Base-by-base conservation (phyloP, 371 early-diverging fungal species). In the Mortierella sp. region DNA sequence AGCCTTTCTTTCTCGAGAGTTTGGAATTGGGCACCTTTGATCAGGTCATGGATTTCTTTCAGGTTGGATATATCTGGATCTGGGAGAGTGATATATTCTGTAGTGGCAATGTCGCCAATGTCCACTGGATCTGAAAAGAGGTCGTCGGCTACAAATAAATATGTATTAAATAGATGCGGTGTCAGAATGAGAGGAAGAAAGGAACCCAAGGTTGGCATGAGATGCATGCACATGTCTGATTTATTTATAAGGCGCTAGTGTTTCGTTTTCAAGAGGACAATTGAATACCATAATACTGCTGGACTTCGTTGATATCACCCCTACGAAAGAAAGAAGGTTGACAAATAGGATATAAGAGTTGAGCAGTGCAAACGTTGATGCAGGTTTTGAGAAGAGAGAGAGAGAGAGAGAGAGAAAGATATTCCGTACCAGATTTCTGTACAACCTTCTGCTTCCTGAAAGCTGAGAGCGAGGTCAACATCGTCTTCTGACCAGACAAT, bases 401-500 rank as follows among this genome's bases (percentile, higher is more conserved):
- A 61, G n/a, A 40, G 26, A 26, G 26, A 54, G 55, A 26, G n/a
- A n/a, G 40, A 5, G 2, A n/a, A 42, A 15, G 9, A 26, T 19
- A 29, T 23, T 64, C 13, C 83, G 67, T 88, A 93, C 96, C 96
- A 93, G 56, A 96, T 86, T 31, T 92, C 90, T 34, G 88, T 83
- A 66, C 97, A 96, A 23, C 95, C 95, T 5, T 85, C 90, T 19
- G 89, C 87, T 62, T 95, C 94, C 85, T 96, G 94, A 83, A 97
- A 97, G 72, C 96, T 96, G 34, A 97, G 85, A 5, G 98, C 97
- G 22, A 96, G 83, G 75, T 97, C 97, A 35, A 83, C 88, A 34
- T 87, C 88, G 5, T 89, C 90, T 63, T 96, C 96, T 19, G 94
- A 93, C 97, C 97, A 97, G 31, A 95, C 92, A 84, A 97, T 95